Base-by-base conservation (phyloP, 1,139 yeast species). In the Hemisphaericaspora subhashii region DNA sequence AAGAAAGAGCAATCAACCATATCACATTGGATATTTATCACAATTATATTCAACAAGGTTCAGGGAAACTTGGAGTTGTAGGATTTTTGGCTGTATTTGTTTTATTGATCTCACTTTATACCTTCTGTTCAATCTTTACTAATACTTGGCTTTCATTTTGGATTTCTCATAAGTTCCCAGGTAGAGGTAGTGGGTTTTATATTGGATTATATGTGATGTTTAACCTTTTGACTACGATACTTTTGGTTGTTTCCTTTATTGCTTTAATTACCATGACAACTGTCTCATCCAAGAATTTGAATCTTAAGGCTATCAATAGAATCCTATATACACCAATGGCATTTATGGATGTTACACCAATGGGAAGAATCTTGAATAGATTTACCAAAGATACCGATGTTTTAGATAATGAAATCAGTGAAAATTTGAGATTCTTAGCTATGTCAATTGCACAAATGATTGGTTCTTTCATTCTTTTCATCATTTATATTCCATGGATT, bases 131-230 rank as follows among this genome's bases (percentile, higher is more conserved):
- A 38, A 60, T 86, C 29, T 85, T 86, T 55, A 72, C 86, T 26
- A 85, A 84, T 51, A 82, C 83, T 15, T 89, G 96, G 95, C 68
- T 89, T 45, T 83, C 96, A 0, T 89, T 78, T 59, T 89, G 97
- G 97, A 73, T 85, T 3, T 75, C 72, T 15, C 38, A 68, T 38
- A 81, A 76, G 55, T 87, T 83, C 53, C 42, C 54, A 1, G 55
- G 53, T 13, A 63, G 73, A 37, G 48, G 77, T 1, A 65, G 72
- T 36, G 74, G 76, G 3, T 77, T 79, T 48, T 89, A 88, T 58
- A 84, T 86, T 64, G 96, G 88, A 2, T 44, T 84, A 25, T 85
- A 84, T 52, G 78, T 81, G 32, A 64, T 80, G 73, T 73, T 82
- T 46, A 73, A 81, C 1, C 60, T 48, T 50, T 72, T 42, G 57